Evolutionary conservation across 495 filamentous ascomycete species (phyloP).

Genomic region (Neurospora discreta): DNA sequence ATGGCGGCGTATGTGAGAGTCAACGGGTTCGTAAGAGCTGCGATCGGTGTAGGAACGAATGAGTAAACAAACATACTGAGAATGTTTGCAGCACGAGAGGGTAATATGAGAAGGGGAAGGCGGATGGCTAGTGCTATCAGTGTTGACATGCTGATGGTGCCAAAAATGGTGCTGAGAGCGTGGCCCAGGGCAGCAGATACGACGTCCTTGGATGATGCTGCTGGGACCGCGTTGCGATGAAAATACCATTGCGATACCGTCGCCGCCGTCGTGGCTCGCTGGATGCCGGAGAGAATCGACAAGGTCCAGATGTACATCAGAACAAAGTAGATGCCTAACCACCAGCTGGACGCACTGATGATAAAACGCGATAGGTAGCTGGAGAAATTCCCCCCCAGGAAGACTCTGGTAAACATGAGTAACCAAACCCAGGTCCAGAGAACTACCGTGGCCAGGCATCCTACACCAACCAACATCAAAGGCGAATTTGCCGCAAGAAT

Average conservation of each 20-base stretch:
- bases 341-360: conserved; percentile 81
- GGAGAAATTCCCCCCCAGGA: conserved; percentile 72
- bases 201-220: conserved; percentile 62
- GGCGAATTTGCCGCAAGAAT: conserved; percentile 80
- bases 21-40: conserved; percentile 77
- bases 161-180: conserved; percentile 76
- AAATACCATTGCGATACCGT: conserved; percentile 99
- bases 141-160: conserved; percentile 79
- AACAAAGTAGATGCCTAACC: conserved; percentile 79
- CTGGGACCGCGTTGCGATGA: conserved; percentile 72
- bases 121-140: conserved; percentile 70
- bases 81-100: conserved; percentile 50
- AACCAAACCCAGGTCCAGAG: conserved; percentile 94
- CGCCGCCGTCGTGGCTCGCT: conserved; percentile 83
- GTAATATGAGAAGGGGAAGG: conserved; percentile 75
- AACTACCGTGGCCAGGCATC: conserved; percentile 61
- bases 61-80: conserved; percentile 67
- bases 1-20: conserved; percentile 89
- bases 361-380: conserved; percentile 51
- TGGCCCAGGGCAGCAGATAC: conserved; percentile 74
- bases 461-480: conserved; percentile 71
- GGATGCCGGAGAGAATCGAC: conserved; percentile 71
- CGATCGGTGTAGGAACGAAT: conserved; percentile 72
- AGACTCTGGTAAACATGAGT: conserved; percentile 90
- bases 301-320: conserved; percentile 93